Evolutionary conservation across 1,284 basidiomycete species (phyloP).

Genomic region (Macrocystidia cucumis): DNA sequence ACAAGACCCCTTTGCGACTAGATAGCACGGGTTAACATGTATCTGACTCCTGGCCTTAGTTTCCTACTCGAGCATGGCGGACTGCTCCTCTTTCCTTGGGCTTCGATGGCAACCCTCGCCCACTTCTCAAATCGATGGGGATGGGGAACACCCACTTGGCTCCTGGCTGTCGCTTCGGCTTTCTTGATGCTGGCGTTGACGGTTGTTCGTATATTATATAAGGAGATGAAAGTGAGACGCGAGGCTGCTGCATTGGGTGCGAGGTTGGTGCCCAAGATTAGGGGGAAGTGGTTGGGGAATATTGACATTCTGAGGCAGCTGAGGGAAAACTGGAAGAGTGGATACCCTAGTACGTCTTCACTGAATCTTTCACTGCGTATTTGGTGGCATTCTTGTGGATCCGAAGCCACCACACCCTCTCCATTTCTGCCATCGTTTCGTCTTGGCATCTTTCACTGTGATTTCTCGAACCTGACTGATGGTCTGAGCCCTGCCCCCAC

Average conservation of each 20-base stretch:
- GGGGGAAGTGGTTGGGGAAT: conserved; percentile 16
- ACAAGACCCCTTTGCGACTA: no score
- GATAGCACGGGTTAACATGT: no score
- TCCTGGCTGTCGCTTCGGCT: background rate
- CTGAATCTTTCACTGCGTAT: no score
- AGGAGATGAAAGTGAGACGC: conserved; percentile 10
- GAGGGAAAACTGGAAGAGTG: conserved; percentile 12
- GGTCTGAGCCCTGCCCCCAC: background rate
- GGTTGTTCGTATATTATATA: conserved; percentile 12
- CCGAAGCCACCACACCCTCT: no score
- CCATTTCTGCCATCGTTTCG: no score
- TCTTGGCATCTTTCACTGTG: no score
- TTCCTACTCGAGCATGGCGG: background rate
- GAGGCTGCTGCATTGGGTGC: conserved; percentile 17
- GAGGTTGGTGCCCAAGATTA: conserved; percentile 13
- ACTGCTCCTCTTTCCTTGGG: background rate
- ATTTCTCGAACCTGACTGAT: background rate
- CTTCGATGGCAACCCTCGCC: background rate
- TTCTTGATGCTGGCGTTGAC: background rate
- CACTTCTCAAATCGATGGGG: background rate
- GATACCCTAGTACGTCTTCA: conserved; percentile 16
- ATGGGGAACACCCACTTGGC: background rate
- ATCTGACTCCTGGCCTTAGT: background rate
- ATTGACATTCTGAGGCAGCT: conserved; percentile 13
- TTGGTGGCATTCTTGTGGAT: no score